Evolutionary conservation across 345 rosid species (phyloP).

Genomic region (Melaleuca alternifolia): DNA sequence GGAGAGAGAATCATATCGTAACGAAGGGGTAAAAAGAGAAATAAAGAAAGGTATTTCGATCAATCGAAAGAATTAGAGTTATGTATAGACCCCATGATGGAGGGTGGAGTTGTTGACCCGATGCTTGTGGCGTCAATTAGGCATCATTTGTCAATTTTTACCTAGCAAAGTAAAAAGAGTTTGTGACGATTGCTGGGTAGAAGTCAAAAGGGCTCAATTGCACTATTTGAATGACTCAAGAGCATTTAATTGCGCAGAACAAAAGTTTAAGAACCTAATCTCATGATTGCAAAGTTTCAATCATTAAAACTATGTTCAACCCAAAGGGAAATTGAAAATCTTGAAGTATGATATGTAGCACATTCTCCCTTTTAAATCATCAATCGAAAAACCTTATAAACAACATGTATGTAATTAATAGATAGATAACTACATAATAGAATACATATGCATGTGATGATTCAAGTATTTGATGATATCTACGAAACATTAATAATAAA

Average conservation of each 20-base stretch:
- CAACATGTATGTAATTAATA: background rate
- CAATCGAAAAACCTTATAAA: background rate
- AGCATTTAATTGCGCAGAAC: background rate
- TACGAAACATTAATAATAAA: no score
- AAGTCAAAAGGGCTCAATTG: background rate
- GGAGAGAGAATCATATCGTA: background rate
- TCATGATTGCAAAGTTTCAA: background rate
- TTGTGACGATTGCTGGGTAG: background rate
- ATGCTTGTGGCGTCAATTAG: background rate
- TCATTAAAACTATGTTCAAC: no score
- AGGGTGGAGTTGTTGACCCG: background rate
- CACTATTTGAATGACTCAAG: background rate
- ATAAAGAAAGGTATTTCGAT: background rate
- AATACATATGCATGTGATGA: no score
- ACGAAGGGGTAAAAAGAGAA: background rate
- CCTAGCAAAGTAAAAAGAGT: background rate
- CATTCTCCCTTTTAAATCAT: background rate
- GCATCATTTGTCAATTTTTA: background rate
- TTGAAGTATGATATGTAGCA: background rate
- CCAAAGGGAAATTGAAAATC: background rate
- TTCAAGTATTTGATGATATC: no score
- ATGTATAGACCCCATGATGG: background rate
- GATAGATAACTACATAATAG: no score
- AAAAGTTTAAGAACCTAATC: background rate
- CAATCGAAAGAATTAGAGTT: background rate